Base-by-base conservation (phyloP, 129 eudicot species). In the Escallonia rubra region DNA sequence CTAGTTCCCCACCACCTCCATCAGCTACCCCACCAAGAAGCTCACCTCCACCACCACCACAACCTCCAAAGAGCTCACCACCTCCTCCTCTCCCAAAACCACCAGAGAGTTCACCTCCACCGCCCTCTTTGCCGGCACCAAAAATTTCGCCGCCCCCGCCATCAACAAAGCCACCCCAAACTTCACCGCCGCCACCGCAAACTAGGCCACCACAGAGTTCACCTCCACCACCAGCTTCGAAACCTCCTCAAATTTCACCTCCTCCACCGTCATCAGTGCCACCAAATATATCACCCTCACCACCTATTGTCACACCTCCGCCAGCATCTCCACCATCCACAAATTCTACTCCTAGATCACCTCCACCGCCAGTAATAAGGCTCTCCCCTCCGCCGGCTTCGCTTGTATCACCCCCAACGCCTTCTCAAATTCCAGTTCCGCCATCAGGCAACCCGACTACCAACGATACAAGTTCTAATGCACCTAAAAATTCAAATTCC, bases 401-500 rank as follows among this genome's bases (percentile, higher is more conserved):
- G 61, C 15, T 72, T 0, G 82, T 81, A 2, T 68, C 76, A 44
- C 80, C 85, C 46, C 85, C 80, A 14, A 39, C 70, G 14, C 73
- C 84, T 46, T 58, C 85, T 61, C 57, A 39, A 45, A 60, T 71
- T 66, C 76, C 68, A 66, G 40, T 58, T 43, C 53, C 86, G 8
- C 78, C 90, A 12, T 59, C 86, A 48, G 61, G n/a, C 59, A 71
- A 45, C 76, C 73, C 64, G 39, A 63, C 66, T 59, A 63, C 51
- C 76, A 63, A 80, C 12, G 74, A 63, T 45, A 66, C 80, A n/a
- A 75, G 66, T 40, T 76, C 79, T 45, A 68, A 43, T 70, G 13
- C 74, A 45, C 80, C 94, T 16, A 72, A 73, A 3, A 59, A 34
- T 39, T 60, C 77, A 59, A 72, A 60, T 7, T 53, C 78, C 50